Evolutionary conservation across 306 rosid species (phyloP).

Genomic region (Erythrophleum fordii): DNA sequence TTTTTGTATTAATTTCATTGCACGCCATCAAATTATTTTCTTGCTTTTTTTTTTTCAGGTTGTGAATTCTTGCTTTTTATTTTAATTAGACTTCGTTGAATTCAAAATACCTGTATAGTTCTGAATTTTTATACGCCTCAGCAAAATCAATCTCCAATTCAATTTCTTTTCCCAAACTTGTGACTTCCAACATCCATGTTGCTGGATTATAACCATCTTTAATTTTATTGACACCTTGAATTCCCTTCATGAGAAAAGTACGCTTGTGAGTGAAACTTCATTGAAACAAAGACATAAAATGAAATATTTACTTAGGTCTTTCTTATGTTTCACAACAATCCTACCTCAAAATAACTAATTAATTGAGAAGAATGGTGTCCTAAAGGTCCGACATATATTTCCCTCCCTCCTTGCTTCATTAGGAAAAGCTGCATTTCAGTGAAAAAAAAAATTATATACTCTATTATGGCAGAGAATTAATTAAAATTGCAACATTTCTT

Average conservation of each 20-base stretch:
- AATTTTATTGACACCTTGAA: conserved; percentile 49
- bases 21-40: neutral
- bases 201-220: conserved; percentile 59
- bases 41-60: too few relatives aligned
- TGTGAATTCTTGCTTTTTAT: neutral
- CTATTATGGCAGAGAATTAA: conserved; percentile 15
- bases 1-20: neutral
- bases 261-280: conserved; percentile 3
- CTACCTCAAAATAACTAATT: conserved; percentile 55
- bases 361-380: conserved; percentile 54
- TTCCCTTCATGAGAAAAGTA: conserved; percentile 45
- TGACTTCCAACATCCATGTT: conserved; percentile 61
- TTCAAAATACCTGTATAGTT: conserved; percentile 51
- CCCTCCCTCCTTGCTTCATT: conserved; percentile 60
- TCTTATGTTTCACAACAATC: neutral
- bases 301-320: conserved; percentile 6
- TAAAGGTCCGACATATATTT: conserved; percentile 55
- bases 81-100: neutral
- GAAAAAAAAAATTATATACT: conserved; percentile 21
- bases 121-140: conserved; percentile 48
- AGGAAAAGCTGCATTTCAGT: conserved; percentile 53
- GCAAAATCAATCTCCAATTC: conserved; percentile 53
- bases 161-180: conserved; percentile 44
- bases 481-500: neutral
- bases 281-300: neutral